Conservation (phyloP, 768 basidiomycete genomes). For the Coprinopsis marcescibilis region DNA sequence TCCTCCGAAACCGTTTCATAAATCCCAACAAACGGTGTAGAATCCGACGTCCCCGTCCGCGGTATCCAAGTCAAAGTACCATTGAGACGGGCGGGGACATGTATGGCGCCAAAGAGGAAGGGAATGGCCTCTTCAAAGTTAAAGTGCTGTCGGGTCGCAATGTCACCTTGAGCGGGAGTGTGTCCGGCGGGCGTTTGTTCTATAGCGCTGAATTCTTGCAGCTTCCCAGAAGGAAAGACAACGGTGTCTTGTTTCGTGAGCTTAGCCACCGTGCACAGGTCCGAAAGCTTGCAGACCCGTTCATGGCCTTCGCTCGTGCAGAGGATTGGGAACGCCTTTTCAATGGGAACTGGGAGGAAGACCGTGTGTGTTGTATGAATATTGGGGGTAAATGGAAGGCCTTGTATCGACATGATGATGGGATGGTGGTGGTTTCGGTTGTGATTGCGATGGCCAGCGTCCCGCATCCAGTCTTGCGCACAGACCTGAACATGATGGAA, state of each 20-base stretch:
- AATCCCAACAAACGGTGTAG: background rate
- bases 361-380: slow-evolving; percentile 25
- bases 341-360: slow-evolving; percentile 22
- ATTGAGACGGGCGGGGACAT: slow-evolving; percentile 18
- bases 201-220: slow-evolving; percentile 14
- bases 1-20: background rate
- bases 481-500: too few species aligned
- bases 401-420: too few species aligned
- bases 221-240: slow-evolving; percentile 9
- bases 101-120: slow-evolving; percentile 25
- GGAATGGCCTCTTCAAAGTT: slow-evolving; percentile 27
- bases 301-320: slow-evolving; percentile 28
- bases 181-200: background rate
- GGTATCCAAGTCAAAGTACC: slow-evolving; percentile 32
- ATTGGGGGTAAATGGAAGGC: slow-evolving; percentile 19
- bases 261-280: slow-evolving; percentile 24
- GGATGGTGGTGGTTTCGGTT: too few species aligned
- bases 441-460: too few species aligned
- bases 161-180: background rate
- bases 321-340: slow-evolving; percentile 23
- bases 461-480: too few species aligned
- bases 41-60: slow-evolving; percentile 11
- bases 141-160: slow-evolving; percentile 21
- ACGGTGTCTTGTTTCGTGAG: slow-evolving; percentile 22
- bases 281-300: slow-evolving; percentile 25